Evolutionary conservation across 164 flowering plant genomes (phyloP).

Genomic region (Platanus orientalis): DNA sequence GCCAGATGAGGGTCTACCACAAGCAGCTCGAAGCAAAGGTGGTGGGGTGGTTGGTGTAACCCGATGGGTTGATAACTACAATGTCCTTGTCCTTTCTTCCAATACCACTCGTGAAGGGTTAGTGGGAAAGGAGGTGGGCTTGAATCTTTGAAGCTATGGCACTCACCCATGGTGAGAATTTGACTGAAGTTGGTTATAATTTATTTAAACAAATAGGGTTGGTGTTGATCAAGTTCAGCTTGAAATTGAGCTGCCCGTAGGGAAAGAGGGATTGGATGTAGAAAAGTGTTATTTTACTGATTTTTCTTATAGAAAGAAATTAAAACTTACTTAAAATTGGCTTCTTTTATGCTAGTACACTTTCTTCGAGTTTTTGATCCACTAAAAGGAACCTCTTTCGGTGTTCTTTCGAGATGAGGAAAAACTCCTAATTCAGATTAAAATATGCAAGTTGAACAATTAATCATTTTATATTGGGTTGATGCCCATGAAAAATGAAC

Average conservation of each 20-base stretch:
- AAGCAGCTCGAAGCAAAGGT: conserved; percentile 39
- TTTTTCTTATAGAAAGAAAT: conserved; percentile 38
- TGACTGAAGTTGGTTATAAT: conserved; percentile 66
- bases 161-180: conserved; percentile 44
- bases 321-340: conserved; percentile 37
- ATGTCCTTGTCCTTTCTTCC: conserved; percentile 47
- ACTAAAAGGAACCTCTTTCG: too few species aligned
- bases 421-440: too few species aligned
- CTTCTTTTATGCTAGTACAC: neutral
- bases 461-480: too few species aligned
- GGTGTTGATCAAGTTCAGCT: conserved; percentile 53
- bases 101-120: conserved; percentile 44
- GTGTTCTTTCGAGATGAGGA: too few species aligned
- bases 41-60: conserved; percentile 58
- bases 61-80: conserved; percentile 68
- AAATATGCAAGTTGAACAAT: too few species aligned
- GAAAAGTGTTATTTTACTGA: conserved; percentile 76
- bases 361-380: too few species aligned
- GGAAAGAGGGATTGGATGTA: conserved; percentile 42
- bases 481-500: too few species aligned
- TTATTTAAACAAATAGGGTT: conserved; percentile 44
- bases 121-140: conserved; percentile 72
- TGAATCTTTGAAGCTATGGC: conserved; percentile 68
- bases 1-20: conserved; percentile 57
- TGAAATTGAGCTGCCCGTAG: conserved; percentile 54